phyloP scores from a whole-genome alignment of 352 stramenopile species.

The Globisporangium apiculatum region DNA sequence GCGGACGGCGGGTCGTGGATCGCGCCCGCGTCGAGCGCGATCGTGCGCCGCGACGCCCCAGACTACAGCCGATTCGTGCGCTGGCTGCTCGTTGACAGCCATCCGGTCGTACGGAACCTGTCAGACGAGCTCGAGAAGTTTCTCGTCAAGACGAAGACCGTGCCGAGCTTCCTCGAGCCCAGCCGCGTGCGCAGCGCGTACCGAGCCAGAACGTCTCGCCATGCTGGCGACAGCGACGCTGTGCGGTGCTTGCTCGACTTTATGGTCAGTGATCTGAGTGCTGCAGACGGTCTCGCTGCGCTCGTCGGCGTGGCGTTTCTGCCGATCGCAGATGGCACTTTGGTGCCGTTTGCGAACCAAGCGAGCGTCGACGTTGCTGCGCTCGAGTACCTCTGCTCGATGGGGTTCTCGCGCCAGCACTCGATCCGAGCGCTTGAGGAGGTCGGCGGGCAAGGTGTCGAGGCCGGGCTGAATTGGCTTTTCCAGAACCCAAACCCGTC shows the following conservation, averaged over 20 bases:
- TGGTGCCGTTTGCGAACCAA: constrained; percentile 28
- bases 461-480: constrained; percentile 59
- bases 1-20: constrained; percentile 36
- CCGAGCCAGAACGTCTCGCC: constrained; percentile 26
- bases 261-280: constrained; percentile 34
- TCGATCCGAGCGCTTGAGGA: constrained; percentile 28
- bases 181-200: constrained; percentile 31
- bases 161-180: constrained; percentile 34
- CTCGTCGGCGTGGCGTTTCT: constrained; percentile 51
- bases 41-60: constrained; percentile 28
- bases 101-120: constrained; percentile 41
- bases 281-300: constrained; percentile 11
- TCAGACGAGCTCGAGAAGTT: constrained; percentile 39
- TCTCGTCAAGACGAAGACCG: constrained; percentile 33
- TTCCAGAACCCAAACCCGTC: constrained; percentile 45
- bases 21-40: constrained; percentile 25
- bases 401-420: constrained; percentile 56
- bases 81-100: constrained; percentile 41
- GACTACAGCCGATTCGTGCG: constrained; percentile 29
- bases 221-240: constrained; percentile 30
- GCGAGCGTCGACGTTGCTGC: constrained; percentile 18
- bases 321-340: constrained; percentile 41
- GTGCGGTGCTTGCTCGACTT: constrained; percentile 35
- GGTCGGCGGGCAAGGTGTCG: constrained; percentile 28
- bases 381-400: constrained; percentile 48